phyloP scores from a whole-genome alignment of 176 grass and related monocot species.

The Carex kokanica region DNA sequence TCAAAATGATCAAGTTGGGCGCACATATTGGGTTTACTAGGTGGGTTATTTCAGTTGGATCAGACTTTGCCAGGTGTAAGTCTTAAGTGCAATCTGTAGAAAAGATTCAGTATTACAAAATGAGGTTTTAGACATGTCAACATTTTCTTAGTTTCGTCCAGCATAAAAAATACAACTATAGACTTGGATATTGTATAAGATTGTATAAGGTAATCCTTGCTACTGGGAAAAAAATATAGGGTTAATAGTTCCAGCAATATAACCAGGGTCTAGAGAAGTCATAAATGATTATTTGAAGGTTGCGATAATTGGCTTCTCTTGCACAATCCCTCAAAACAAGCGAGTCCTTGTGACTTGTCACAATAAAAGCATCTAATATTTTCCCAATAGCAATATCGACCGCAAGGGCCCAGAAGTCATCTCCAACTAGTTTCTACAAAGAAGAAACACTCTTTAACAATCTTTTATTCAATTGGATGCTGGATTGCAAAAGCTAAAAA shows the following conservation, averaged over 20 bases:
- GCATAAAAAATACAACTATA: constrained; percentile 13
- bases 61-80: not conserved
- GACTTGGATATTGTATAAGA: not conserved
- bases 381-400: constrained; percentile 58
- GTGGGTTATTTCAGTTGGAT: not conserved
- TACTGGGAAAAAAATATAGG: constrained; percentile 10
- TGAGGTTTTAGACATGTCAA: not conserved
- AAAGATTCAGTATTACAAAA: not conserved
- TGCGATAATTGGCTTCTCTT: constrained; percentile 53
- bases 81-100: not conserved
- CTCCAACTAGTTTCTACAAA: constrained; percentile 50
- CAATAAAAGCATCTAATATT: constrained; percentile 84
- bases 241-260: constrained; percentile 3
- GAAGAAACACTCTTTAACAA: constrained; percentile 26
- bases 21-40: not conserved
- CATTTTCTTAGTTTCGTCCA: not conserved
- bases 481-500: not conserved
- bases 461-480: not conserved
- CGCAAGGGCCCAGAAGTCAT: constrained; percentile 74
- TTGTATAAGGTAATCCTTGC: constrained; percentile 1
- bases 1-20: not conserved
- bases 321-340: constrained; percentile 67
- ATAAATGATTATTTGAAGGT: constrained; percentile 79
- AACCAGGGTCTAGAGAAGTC: constrained; percentile 66
- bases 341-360: constrained; percentile 64